Percentiles rank a stretch among this genome's conserved stretches.
These are phyloP conservation scores for Biscogniauxia sp. DNA, from an alignment of 2,329 filamentous ascomycete genomes.

Conservation along the genomic window DNA sequence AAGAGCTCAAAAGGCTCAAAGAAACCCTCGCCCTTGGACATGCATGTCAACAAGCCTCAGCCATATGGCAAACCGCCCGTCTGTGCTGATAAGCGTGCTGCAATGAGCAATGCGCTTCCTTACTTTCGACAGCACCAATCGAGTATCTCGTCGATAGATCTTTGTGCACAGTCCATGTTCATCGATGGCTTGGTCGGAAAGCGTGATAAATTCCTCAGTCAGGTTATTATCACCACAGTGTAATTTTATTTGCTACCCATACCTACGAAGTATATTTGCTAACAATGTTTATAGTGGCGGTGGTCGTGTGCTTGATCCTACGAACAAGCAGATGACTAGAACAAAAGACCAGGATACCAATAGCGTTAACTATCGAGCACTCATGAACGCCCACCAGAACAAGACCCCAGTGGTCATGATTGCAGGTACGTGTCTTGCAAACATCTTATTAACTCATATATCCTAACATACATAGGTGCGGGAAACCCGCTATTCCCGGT, in stretches of 20 bases:
- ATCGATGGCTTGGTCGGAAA: slow-evolving; percentile 53
- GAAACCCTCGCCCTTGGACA: background rate
- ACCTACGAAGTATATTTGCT: slow-evolving; percentile 3
- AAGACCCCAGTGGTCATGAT: slow-evolving; percentile 54
- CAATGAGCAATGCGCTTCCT: slow-evolving; percentile 61
- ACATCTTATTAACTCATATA: background rate
- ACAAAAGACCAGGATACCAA: slow-evolving; percentile 45
- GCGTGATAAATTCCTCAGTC: slow-evolving; percentile 57
- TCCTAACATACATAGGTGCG: slow-evolving; percentile 40
- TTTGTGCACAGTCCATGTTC: slow-evolving; percentile 55
- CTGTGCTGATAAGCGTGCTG: slow-evolving; percentile 57
- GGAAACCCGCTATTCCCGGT: slow-evolving; percentile 46
- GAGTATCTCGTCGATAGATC: slow-evolving; percentile 51
- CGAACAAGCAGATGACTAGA: slow-evolving; percentile 43
- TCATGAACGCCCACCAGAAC: slow-evolving; percentile 45
- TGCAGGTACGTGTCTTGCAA: slow-evolving; percentile 42
- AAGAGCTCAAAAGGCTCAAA: background rate
- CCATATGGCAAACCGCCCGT: slow-evolving; percentile 39
- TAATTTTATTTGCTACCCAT: slow-evolving; percentile 34
- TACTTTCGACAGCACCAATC: slow-evolving; percentile 63
- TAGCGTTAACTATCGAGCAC: slow-evolving; percentile 34
- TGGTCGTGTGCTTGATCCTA: slow-evolving; percentile 27
- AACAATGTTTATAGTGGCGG: slow-evolving; percentile 22
- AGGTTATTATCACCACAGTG: slow-evolving; percentile 64
- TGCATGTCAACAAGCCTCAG: slow-evolving; percentile 5